Base-by-base conservation (phyloP, 2,329 filamentous ascomycete genomes). In the Neonectria ditissima region DNA sequence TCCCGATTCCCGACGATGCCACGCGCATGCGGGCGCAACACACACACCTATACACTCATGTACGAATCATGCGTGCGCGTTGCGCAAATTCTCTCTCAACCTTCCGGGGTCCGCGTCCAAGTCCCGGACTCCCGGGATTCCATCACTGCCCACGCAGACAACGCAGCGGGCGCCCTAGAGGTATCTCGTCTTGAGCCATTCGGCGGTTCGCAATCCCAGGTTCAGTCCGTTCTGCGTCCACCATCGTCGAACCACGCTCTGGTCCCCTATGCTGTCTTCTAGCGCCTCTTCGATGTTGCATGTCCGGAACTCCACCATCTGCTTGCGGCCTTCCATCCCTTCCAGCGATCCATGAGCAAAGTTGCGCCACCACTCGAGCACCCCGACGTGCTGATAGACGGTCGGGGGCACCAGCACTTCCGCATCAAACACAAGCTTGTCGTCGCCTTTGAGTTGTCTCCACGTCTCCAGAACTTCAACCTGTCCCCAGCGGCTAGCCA, bases 211-310 rank as follows among this genome's bases (percentile, higher is more conserved):
- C 43, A 96, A 84, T 1, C 92, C 92, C 55, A 97, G 78, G 74
- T 96, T 95, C 65, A 97, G 80, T 0, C 93, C 93, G 70, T 96
- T 95, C 68, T 85, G 82, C 24, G 92, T 91, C 95, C 95, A 98
- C 95, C 95, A 98, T 66, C 86, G 84, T 60, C 92, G 83, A 18
- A 97, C 92, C 39, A 86, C 86, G 68, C 89, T 88, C 66, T 93
- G 91, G 58, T 91, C 89, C 9, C 87, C 87, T 53, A 95, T 87
- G 22, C 93, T 92, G 76, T 97, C 94, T 76, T 97, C 94, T 41
- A 97, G 84, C 1, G 94, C 94, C 79, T 97, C 95, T 77, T 97
- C 94, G 65, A 98, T 96, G 77, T 97, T 94, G 77, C 94, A 97
- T 1, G 93, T 97, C 77, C 95, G 94, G 79, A 97, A 97, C 78